Evolutionary conservation across 768 basidiomycete species (phyloP), one percentile per base, ranked within the genome.

Genomic region (Lactarius evosmus): DNA sequence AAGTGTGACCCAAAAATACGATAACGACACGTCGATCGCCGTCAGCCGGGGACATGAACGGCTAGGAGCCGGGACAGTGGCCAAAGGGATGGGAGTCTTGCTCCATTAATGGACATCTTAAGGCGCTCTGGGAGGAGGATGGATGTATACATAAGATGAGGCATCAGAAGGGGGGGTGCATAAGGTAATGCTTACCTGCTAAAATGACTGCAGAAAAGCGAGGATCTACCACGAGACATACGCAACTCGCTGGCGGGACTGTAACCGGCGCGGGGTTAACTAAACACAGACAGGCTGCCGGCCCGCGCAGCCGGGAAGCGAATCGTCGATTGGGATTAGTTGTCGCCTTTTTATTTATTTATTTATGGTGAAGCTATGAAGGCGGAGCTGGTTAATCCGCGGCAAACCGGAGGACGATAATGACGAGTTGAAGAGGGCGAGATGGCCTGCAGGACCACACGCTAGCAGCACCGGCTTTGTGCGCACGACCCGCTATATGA

Each of bases 61-160:
- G 30, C 54, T 25, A 27, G n/a, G 54, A 34, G 32, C 54, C 54
- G 54, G 34, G 54, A 55, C 8, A 22, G 12, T 22, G 54, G 54
- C 54, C 32, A 55, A 25, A 27, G 27, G 51, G 19, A 30, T 30
- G 51, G 51, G 30, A 52, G 19, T 17, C 29, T 32, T 52, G 29
- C 7, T 11, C 44, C 55, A 41, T 27, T 34, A 56, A 58, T 73
- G 80, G 59, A 77, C 85, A 33, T 81, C 78, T 17, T 2, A 17
- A 29, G 8, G 16, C 30, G 19, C 27, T 32, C 27, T 52, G 51
- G 14, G 36, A 7, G 36, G 36, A 7, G 14, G 36, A 14, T 38
- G 14, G n/a, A n/a, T 19, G 51, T 6, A 52, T 17, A 32, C 30
- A 32, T 52, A 52, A 29, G 30, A n/a, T 55, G 52, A 22, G 30